Base-by-base conservation (phyloP, 2,329 filamentous ascomycete species). In the Cryoendolithus antarcticus region DNA sequence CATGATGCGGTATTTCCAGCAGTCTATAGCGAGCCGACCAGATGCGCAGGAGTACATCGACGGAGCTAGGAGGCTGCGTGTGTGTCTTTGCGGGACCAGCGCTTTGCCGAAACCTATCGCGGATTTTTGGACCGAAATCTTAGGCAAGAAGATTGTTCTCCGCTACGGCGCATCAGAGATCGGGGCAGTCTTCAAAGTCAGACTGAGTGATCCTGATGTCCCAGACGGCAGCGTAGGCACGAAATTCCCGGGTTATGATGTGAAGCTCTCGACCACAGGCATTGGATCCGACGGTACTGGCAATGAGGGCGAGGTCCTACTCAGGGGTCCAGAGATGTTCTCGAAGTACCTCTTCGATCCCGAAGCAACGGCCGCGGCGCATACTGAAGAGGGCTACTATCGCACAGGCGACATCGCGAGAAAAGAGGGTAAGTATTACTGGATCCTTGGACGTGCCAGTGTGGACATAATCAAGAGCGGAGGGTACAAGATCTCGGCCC, bases 391-490 rank as follows among this genome's bases (percentile, higher is more conserved):
- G 9, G 55, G 56, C 1, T 59, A 52, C 37, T 60, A 57, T 36
- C 49, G 44, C 32, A 56, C 57, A 1, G 57, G 57, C 11, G 57
- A 60, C 36, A 58, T 60, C 19, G 56, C 55, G 15, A 50, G 62
- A 9, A 52, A 51, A 43, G 59, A 65, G 41, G 61, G 58, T 42
- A 65, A 44, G 50, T 70, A 55, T 43, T 74, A 72, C 48, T 74
- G 60, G 30, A 73, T 74, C 38, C 59, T 71, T 38, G 71, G 70
- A 6, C 62, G 70, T 8, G 68, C 66, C 6, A 69, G 64, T 11
- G 60, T 71, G 5, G 70, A 73, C 44, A 61, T 74, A 24, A 71
- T 75, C 51, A 74, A 74, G 45, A 67, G 65, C 1, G 69, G 70
- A 9, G 71, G 71, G 0, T 73, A 73, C 47, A 74, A 73, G 53